A percentile compares a stretch with the other conserved stretches of the same genome.
Conservation (phyloP, 805 yeast species). For the Lipomyces starkeyi region DNA sequence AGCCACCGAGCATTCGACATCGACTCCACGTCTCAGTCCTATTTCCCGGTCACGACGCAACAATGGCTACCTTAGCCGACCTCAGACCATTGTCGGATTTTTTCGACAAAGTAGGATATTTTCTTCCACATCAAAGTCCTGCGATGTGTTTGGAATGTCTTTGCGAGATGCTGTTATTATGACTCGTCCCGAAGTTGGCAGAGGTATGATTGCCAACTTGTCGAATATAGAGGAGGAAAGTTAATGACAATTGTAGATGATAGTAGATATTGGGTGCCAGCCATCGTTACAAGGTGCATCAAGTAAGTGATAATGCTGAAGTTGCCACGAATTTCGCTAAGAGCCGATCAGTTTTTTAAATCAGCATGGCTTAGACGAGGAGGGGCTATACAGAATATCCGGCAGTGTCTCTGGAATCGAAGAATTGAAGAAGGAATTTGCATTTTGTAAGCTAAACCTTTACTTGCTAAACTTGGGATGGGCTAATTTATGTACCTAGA, state of each 20-base stretch:
- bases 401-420: slow-evolving; percentile 41
- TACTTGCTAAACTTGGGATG: not conserved
- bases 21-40: slow-evolving; percentile 9
- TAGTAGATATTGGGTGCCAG: slow-evolving; percentile 37
- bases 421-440: slow-evolving; percentile 37
- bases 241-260: slow-evolving; percentile 16
- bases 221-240: not conserved
- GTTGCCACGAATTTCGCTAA: not conserved
- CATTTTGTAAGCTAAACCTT: slow-evolving; percentile 29
- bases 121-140: slow-evolving; percentile 14
- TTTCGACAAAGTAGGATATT: slow-evolving; percentile 31
- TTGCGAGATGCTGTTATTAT: slow-evolving; percentile 36
- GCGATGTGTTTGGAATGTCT: slow-evolving; percentile 38
- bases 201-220: slow-evolving; percentile 9
- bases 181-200: slow-evolving; percentile 30
- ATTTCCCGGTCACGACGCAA: slow-evolving; percentile 22
- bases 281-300: slow-evolving; percentile 35
- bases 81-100: slow-evolving; percentile 34
- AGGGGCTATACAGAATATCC: slow-evolving; percentile 45
- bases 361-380: slow-evolving; percentile 42
- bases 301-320: slow-evolving; percentile 13
- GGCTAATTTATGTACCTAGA: not conserved
- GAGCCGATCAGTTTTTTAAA: slow-evolving; percentile 26
- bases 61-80: slow-evolving; percentile 17
- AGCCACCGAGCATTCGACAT: not conserved